Conservation (phyloP, 1,284 basidiomycete genomes). For the Xanthoconium separans region DNA sequence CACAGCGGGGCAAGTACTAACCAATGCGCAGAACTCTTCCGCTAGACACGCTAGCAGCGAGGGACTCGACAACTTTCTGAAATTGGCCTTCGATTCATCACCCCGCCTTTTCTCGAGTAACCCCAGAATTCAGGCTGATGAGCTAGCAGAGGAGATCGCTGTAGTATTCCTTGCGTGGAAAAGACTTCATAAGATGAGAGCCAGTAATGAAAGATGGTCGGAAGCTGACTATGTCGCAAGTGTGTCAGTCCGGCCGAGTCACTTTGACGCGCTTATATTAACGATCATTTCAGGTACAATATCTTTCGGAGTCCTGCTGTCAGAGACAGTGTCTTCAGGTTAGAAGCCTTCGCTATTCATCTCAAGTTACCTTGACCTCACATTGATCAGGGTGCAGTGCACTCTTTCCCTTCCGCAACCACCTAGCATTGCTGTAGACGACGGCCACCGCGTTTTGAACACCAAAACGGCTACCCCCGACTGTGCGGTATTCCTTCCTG, state of each 20-base stretch:
- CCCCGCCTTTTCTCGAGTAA: slow-evolving; percentile 43
- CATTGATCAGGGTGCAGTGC: slow-evolving; percentile 43
- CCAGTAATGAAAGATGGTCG: slow-evolving; percentile 46
- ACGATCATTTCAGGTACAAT: slow-evolving; percentile 41
- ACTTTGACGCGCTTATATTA: background rate
- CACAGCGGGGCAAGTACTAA: background rate
- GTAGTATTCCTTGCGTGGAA: slow-evolving; percentile 46
- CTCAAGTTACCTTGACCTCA: slow-evolving; percentile 5
- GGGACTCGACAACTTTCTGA: slow-evolving; percentile 41
- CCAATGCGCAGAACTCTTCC: slow-evolving; percentile 5
- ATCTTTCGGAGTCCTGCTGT: slow-evolving; percentile 47
- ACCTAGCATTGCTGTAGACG: slow-evolving; percentile 30
- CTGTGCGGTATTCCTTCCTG: slow-evolving; percentile 46
- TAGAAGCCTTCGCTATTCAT: slow-evolving; percentile 3
- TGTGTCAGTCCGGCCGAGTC: slow-evolving; percentile 39
- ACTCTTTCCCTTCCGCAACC: slow-evolving; percentile 52
- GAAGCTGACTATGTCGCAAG: slow-evolving; percentile 57
- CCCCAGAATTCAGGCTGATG: slow-evolving; percentile 19
- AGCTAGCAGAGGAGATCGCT: slow-evolving; percentile 39
- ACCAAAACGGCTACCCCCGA: slow-evolving; percentile 49
- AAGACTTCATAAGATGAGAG: slow-evolving; percentile 42
- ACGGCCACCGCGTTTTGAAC: slow-evolving; percentile 41
- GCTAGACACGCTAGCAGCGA: slow-evolving; percentile 21
- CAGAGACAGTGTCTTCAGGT: slow-evolving; percentile 43
- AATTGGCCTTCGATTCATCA: slow-evolving; percentile 34